Percentiles rank a stretch among this genome's conserved stretches.
These are phyloP conservation scores for Aspergillus sparsus DNA, from an alignment of 495 filamentous ascomycete species.

Conservation along the genomic window DNA sequence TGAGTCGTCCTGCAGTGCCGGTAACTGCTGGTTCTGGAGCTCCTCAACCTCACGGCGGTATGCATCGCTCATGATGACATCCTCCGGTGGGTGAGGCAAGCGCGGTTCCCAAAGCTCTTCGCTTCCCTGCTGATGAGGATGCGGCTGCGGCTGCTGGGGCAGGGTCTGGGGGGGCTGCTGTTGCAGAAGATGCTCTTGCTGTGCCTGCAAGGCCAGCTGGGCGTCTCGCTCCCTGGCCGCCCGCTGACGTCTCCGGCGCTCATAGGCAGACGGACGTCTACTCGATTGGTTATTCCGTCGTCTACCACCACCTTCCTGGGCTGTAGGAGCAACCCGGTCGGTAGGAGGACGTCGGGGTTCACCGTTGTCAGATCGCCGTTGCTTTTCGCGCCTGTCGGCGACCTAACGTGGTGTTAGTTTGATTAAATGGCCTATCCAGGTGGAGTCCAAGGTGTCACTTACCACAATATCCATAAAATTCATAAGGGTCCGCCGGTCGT, in stretches of 20 bases:
- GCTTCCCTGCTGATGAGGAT: not conserved
- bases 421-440: not conserved
- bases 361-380: not conserved
- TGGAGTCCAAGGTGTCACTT: not conserved
- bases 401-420: not conserved
- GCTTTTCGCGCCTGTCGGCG: too few species aligned
- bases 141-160: not conserved
- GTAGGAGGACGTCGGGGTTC: not conserved
- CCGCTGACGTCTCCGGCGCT: not conserved
- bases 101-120: not conserved
- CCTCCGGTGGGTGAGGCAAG: too few species aligned
- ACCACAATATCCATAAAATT: not conserved
- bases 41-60: too few species aligned
- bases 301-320: not conserved
- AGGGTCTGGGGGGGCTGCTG: too few species aligned
- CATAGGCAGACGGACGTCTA: not conserved
- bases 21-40: too few species aligned
- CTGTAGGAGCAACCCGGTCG: not conserved
- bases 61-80: too few species aligned
- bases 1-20: too few species aligned
- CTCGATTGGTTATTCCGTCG: not conserved
- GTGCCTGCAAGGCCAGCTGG: not conserved
- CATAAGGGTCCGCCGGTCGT: not conserved
- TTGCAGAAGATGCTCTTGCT: not conserved
- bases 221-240: too few species aligned